These are phyloP conservation scores for Penicillium lividum DNA, from an alignment of 495 filamentous ascomycete genomes.

Conservation along the genomic window DNA sequence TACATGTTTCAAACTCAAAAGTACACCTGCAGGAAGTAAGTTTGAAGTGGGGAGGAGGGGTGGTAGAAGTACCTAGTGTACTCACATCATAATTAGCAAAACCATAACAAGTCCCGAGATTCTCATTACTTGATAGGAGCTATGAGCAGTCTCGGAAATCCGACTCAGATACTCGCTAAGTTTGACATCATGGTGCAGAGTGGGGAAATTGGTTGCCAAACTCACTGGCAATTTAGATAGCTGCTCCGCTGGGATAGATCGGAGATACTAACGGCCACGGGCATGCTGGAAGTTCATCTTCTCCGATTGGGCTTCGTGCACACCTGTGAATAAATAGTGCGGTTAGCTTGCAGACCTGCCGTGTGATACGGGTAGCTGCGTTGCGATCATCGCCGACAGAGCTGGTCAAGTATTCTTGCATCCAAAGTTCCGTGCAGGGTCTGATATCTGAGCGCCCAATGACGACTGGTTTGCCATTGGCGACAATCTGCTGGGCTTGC, in stretches of 20 bases:
- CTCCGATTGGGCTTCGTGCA: conserved; percentile 64
- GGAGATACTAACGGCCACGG: conserved; percentile 73
- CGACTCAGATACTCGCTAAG: conserved; percentile 63
- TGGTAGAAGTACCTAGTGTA: conserved; percentile 4
- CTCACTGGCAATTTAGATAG: conserved; percentile 68
- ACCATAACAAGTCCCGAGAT: conserved; percentile 82
- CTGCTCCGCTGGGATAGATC: conserved; percentile 67
- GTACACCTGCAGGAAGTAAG: neutral
- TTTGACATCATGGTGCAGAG: conserved; percentile 66
- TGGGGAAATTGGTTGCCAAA: conserved; percentile 69
- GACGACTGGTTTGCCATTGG: conserved; percentile 61
- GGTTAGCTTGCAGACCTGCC: conserved; percentile 7
- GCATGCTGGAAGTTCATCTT: conserved; percentile 71
- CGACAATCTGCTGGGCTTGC: conserved; percentile 61
- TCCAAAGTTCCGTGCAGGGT: conserved; percentile 66
- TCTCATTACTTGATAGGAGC: conserved; percentile 65
- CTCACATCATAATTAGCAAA: conserved; percentile 89
- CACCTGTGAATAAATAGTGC: conserved; percentile 48
- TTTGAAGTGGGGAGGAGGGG: conserved; percentile 1
- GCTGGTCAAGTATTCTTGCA: conserved; percentile 63
- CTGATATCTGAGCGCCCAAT: conserved; percentile 68
- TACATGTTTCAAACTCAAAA: neutral
- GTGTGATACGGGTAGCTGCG: conserved; percentile 29
- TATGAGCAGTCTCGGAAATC: conserved; percentile 67
- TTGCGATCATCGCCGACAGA: conserved; percentile 64